Evolutionary conservation across 306 rosid species (phyloP), one percentile per base, ranked within the genome.

Genomic region (Rosa lucieae): DNA sequence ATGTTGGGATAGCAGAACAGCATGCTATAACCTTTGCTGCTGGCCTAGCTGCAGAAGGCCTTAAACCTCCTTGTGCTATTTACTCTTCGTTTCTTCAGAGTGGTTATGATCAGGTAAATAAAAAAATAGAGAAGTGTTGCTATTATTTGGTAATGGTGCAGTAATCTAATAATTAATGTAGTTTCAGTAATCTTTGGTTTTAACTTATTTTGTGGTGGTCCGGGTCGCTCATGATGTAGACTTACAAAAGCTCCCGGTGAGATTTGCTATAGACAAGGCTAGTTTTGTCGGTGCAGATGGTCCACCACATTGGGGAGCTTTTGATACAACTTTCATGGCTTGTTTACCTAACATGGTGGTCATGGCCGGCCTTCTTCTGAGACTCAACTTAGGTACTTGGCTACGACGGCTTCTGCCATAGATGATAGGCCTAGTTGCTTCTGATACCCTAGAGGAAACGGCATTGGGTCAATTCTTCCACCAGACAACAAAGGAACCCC

Each of bases 201-300:
- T 46, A 2, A 46, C 11, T 46, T 46, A 8, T 46, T 51, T 12
- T 46, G 29, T 72, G 73, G 65, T 63, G 37, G 44, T 81, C 65
- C 75, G 84, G 89, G 87, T 89, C n/a, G 92, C 76, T 79, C 92
- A 91, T 76, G 95, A 91, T 80, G 96, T 91, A 5, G 96, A 89
- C 55, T 89, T 89, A 69, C 96, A 91, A 79, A 91, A 80, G 82
- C 85, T 91, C 17, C 91, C 96, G 0, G 96, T 89, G 8, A 82
- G 93, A 67, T 91, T 89, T 74, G 93, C 94, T 0, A 23, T 90
- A 13, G 94, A 90, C 70, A 84, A 92, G 55, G 94, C 89, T 39
- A 92, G 94, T 10, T 78, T 90, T 49, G 92, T 88, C 0, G 94
- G 94, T 21, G 94, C 92, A 43, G 94, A 90, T 84, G 94, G 94